Evolutionary conservation across 768 basidiomycete genomes (phyloP), one percentile per base, ranked within the genome.

Genomic region (Russula ochroleuca): DNA sequence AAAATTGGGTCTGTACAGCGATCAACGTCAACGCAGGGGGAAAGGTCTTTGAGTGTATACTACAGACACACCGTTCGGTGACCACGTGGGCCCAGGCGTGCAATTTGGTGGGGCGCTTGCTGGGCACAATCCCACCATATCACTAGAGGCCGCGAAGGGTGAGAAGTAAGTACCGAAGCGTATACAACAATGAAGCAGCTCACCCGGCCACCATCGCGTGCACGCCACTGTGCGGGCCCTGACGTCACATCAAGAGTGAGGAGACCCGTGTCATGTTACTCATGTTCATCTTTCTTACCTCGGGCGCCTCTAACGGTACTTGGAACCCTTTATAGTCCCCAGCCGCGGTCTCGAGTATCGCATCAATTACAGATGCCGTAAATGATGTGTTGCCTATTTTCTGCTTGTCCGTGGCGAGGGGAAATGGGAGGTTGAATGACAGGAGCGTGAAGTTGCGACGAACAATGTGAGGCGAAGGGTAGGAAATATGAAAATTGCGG

Each of bases 271-370:
- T 35, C 19, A 58, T 1, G 3, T n/a, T 14, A 21, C 23, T 15
- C 6, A 19, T 28, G 8, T 47, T 1, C 11, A 21, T 31, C 33
- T 23, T 11, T 5, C 52, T 50, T 35, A 73, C 75, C 71, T 72
- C 63, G 41, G 71, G 69, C 4, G 56, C 60, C 61, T 76, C 76
- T 10, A 76, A 59, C 4, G 66, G 65, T 3, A 53, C 47, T 65
- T 77, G 76, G 63, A 76, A 74, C 8, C 69, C 69, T 31, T 67
- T 70, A 54, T 62, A 76, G 50, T 77, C 73, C 6, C 75, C 76
- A 17, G 64, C 59, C 19, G 69, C 69, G 33, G 70, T 71, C 17
- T 69, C 60, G 31, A 74, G 65, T 49, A 75, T 48, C 19, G 67
- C 67, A 14, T 69, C 55, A 5, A 75, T 64, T 31, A 66, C 70